Evolutionary conservation across 2,329 filamentous ascomycete genomes (phyloP).

Genomic region (Diaporthe citrichinensis): DNA sequence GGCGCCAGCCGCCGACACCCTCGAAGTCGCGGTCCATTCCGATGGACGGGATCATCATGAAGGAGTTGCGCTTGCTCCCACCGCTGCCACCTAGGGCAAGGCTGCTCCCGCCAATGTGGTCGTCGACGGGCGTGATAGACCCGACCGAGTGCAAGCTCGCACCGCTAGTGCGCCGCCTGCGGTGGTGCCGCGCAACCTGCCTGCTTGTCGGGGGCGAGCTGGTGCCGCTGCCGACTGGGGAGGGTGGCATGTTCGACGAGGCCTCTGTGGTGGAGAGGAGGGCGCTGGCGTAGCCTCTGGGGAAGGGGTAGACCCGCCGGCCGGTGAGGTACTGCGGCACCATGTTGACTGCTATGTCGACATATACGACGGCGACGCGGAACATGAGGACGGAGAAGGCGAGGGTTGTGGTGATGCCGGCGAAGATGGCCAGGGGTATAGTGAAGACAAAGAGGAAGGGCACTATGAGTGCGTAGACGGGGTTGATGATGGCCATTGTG

Average conservation of each 20-base stretch:
- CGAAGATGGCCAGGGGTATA: slow-evolving; percentile 73
- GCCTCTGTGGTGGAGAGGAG: slow-evolving; percentile 36
- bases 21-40: slow-evolving; percentile 71
- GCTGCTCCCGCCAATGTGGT: slow-evolving; percentile 49
- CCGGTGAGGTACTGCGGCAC: slow-evolving; percentile 68
- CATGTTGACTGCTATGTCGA: slow-evolving; percentile 72
- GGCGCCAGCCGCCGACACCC: slow-evolving; percentile 71
- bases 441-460: slow-evolving; percentile 75
- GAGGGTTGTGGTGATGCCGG: slow-evolving; percentile 73
- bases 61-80: slow-evolving; percentile 41
- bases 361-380: slow-evolving; percentile 72
- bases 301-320: slow-evolving; percentile 50
- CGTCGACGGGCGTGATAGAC: slow-evolving; percentile 49
- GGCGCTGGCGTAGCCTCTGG: slow-evolving; percentile 30
- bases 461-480: slow-evolving; percentile 69
- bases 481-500: slow-evolving; percentile 67
- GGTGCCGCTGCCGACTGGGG: slow-evolving; percentile 25
- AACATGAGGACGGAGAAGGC: slow-evolving; percentile 74
- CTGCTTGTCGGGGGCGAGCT: slow-evolving; percentile 37
- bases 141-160: slow-evolving; percentile 51
- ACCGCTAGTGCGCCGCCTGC: slow-evolving; percentile 47
- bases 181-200: slow-evolving; percentile 37
- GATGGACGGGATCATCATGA: slow-evolving; percentile 59
- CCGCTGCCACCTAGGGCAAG: slow-evolving; percentile 38
- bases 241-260: slow-evolving; percentile 46